phyloP scores from a whole-genome alignment of 208 protist species.

The Sergeia podlipaevii region DNA sequence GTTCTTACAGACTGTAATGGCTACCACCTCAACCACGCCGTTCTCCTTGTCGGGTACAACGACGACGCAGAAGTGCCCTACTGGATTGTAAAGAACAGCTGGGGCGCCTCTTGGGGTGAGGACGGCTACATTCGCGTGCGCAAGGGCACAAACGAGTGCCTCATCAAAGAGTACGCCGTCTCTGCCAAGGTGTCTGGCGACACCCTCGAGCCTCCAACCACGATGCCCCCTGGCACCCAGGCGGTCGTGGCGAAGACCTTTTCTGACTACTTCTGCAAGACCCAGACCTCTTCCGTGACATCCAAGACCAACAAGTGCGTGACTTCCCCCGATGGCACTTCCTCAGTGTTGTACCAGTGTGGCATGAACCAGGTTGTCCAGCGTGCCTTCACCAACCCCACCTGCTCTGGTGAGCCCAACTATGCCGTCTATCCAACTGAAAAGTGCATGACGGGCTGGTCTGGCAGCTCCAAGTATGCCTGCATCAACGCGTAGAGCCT shows the following conservation, averaged over 20 bases:
- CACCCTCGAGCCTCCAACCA: slow-evolving; percentile 4
- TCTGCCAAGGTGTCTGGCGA: slow-evolving; percentile 7
- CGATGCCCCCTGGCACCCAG: slow-evolving; percentile 2
- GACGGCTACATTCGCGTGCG: slow-evolving; percentile 67
- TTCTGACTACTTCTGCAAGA: slow-evolving; percentile 14
- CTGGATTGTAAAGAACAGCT: slow-evolving; percentile 91
- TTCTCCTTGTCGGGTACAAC: slow-evolving; percentile 83
- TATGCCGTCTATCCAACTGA: slow-evolving; percentile 18
- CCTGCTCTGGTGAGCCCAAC: slow-evolving; percentile 26
- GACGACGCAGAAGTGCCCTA: slow-evolving; percentile 36
- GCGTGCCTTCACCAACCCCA: slow-evolving; percentile 13
- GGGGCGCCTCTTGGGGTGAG: slow-evolving; percentile 70
- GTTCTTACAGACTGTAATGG: slow-evolving; percentile 48
- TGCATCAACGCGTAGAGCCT: slow-evolving; percentile 7
- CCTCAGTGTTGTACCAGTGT: slow-evolving; percentile 21
- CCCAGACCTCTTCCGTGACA: slow-evolving; percentile 12
- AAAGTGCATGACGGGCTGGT: slow-evolving; percentile 21
- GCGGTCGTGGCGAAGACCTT: slow-evolving; percentile 17
- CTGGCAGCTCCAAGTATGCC: background rate
- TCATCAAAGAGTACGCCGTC: slow-evolving; percentile 24
- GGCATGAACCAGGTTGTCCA: slow-evolving; percentile 19
- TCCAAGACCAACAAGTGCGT: slow-evolving; percentile 7
- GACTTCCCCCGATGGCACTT: slow-evolving; percentile 1
- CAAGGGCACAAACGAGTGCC: slow-evolving; percentile 46
- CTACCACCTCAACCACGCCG: slow-evolving; percentile 58